Base-by-base conservation (phyloP, 768 basidiomycete genomes). In the Agaricus subrufescens region DNA sequence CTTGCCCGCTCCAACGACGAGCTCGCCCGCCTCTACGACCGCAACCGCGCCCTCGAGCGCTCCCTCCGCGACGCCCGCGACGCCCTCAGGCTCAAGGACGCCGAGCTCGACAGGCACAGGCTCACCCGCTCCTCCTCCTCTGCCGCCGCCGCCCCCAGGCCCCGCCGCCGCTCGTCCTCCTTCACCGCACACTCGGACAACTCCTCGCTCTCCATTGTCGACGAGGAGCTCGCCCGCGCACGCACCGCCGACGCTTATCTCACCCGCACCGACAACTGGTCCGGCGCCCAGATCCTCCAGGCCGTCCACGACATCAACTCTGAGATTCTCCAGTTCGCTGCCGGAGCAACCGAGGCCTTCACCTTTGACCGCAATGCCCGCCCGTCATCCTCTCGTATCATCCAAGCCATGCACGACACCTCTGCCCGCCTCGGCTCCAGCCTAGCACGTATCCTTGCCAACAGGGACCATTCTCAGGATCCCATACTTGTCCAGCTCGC, bases 251-350 rank as follows among this genome's bases (percentile, higher is more conserved):
- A 90, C 65, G 73, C 77, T 23, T 90, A 85, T 68, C 77, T 90
- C 71, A 87, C 87, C 14, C 85, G 87, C 58, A 84, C 82, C 31
- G 89, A 91, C 67, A 72, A 69, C 30, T 88, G 84, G 86, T 88
- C 87, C 1, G 89, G 89, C 11, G 83, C 86, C 1, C 87, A 89
- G 65, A 78, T 91, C 66, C 79, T 91, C 47, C 87, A 91, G 65
- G 84, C 86, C 2, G 83, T 91, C 12, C 84, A 87, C 60, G 89
- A 91, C 63, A 77, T 91, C 67, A 91, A 91, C 65, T 83, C 86
- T 0, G 88, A 90, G 68, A 86, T 90, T 57, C 76, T 88, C n/a
- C 89, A 89, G 60, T 87, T 88, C 57, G 85, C 88, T 8, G 87
- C 87, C 14, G 80, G 84, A 25, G 87, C 86, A 6, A 84, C 86